Percentiles rank a stretch among this genome's conserved stretches.
Evolutionary conservation across 306 rosid genomes (phyloP).

Genomic region (Cotoneaster glaucophyllus): DNA sequence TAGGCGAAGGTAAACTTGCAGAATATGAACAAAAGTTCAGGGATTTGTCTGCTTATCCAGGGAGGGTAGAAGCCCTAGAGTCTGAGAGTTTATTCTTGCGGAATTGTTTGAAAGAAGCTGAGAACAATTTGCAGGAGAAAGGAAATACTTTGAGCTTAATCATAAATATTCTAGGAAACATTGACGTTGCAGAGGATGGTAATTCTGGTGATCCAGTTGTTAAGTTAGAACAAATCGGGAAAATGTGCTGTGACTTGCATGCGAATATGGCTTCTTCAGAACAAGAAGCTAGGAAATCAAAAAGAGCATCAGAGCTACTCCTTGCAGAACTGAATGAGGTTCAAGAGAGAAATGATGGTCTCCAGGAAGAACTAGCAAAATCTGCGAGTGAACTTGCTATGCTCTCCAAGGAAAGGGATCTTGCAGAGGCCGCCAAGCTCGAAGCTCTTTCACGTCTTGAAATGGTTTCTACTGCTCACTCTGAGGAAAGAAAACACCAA

Average conservation of each 20-base stretch:
- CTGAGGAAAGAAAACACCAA: slow-evolving; percentile 48
- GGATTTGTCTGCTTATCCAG: slow-evolving; percentile 51
- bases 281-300: slow-evolving; percentile 74
- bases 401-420: slow-evolving; percentile 58
- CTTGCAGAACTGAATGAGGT: slow-evolving; percentile 93
- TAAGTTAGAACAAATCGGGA: slow-evolving; percentile 59
- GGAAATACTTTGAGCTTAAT: slow-evolving; percentile 46
- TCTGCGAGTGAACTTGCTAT: slow-evolving; percentile 51
- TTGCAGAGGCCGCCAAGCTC: slow-evolving; percentile 57
- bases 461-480: slow-evolving; percentile 44
- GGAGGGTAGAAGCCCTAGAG: slow-evolving; percentile 59
- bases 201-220: slow-evolving; percentile 48
- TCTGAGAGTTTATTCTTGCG: slow-evolving; percentile 54
- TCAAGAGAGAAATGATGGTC: slow-evolving; percentile 91
- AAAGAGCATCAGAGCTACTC: slow-evolving; percentile 85
- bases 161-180: slow-evolving; percentile 42
- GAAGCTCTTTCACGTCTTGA: slow-evolving; percentile 65
- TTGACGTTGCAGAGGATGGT: slow-evolving; percentile 52
- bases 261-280: slow-evolving; percentile 48
- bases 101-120: slow-evolving; percentile 55
- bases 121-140: slow-evolving; percentile 55
- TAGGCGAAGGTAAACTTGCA: slow-evolving; percentile 38
- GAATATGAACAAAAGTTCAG: slow-evolving; percentile 55
- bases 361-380: slow-evolving; percentile 79
- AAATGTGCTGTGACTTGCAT: slow-evolving; percentile 45